A percentile compares a stretch with the other conserved stretches of the same genome.
Evolutionary conservation across 371 early-diverging fungal genomes (phyloP).

Genomic region (Mucor piriformis): DNA sequence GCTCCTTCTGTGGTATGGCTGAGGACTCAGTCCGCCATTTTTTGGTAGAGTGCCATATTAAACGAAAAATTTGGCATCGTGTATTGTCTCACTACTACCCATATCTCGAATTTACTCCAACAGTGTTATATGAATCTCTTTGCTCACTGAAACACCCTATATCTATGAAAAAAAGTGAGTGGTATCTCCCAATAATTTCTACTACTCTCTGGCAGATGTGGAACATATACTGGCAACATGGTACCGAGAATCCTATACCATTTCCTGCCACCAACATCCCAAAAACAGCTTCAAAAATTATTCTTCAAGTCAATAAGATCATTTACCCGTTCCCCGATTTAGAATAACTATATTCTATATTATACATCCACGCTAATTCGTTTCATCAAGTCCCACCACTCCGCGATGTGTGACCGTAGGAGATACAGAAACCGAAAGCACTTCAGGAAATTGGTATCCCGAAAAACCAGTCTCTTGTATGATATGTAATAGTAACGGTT

Average conservation of each 20-base stretch:
- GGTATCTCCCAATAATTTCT: background rate
- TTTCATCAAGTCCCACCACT: too few relatives aligned
- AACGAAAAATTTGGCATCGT: background rate
- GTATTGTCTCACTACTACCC: background rate
- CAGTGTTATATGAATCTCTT: background rate
- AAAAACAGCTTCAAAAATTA: background rate
- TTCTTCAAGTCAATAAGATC: background rate
- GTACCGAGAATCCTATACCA: background rate
- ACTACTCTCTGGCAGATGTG: background rate
- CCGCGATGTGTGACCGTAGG: background rate
- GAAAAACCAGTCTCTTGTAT: background rate
- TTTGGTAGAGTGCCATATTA: background rate
- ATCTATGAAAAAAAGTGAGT: background rate
- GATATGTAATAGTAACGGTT: constrained; percentile 7
- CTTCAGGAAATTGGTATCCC: background rate
- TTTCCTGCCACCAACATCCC: background rate
- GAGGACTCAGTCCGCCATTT: background rate
- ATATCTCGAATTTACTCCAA: background rate
- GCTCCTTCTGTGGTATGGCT: background rate
- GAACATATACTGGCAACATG: background rate
- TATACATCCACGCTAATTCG: too few relatives aligned
- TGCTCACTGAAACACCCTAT: background rate
- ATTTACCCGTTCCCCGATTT: background rate
- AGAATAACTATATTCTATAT: too few relatives aligned
- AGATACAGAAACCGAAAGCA: background rate